Conservation (phyloP, 2,329 filamentous ascomycete species). For the Talaromyces verruculosus region DNA sequence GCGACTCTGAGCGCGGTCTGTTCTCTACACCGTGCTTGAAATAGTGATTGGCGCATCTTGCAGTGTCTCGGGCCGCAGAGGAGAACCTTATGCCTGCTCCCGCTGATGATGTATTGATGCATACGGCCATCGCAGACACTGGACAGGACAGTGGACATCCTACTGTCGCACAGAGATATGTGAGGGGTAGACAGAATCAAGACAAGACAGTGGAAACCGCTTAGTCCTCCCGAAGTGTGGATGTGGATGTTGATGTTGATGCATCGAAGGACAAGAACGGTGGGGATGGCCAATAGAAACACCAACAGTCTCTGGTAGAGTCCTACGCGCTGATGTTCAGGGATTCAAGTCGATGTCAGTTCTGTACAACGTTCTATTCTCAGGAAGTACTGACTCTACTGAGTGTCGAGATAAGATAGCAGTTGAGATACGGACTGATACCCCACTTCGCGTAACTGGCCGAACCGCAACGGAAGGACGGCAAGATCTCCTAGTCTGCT, state of each 20-base stretch:
- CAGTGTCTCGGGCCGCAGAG: conserved; percentile 6
- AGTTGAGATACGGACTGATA: not conserved
- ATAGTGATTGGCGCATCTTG: not conserved
- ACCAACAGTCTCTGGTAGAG: not conserved
- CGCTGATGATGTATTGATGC: conserved; percentile 2
- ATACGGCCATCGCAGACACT: not conserved
- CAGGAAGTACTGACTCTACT: not conserved
- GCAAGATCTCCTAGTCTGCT: conserved; percentile 4
- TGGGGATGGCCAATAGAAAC: not conserved
- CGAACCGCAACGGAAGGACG: conserved; percentile 20
- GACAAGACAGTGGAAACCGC: not conserved
- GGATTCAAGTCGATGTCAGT: conserved; percentile 6
- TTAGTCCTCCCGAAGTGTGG: conserved; percentile 5
- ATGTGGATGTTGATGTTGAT: too few species aligned
- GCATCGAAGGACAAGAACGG: not conserved
- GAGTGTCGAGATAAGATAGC: not conserved
- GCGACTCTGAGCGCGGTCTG: not conserved
- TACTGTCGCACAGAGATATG: not conserved
- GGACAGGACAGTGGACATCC: not conserved
- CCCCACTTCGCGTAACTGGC: conserved; percentile 23
- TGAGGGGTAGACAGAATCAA: conserved; percentile 4
- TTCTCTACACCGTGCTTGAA: not conserved
- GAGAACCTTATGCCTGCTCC: not conserved
- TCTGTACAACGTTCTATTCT: not conserved
- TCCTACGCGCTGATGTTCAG: conserved; percentile 4